Conservation (phyloP, 805 yeast genomes). For the Schwanniomyces polymorphus region DNA sequence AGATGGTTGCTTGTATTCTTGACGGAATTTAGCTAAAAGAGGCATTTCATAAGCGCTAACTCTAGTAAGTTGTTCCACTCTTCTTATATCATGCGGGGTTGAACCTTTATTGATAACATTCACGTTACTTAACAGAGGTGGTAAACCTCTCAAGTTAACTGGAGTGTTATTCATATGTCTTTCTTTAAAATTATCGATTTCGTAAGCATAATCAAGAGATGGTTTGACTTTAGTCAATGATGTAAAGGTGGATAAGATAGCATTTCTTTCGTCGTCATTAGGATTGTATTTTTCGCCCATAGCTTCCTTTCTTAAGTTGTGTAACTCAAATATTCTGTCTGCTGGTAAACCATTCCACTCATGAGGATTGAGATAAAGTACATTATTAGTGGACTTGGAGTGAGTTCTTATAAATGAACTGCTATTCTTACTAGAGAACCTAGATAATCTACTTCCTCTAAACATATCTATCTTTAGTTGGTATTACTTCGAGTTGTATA, state of each 20-base stretch:
- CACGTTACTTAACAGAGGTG: constrained; percentile 36
- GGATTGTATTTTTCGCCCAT: constrained; percentile 43
- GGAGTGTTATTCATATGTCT: constrained; percentile 43
- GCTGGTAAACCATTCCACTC: constrained; percentile 72
- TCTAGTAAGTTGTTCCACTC: constrained; percentile 72
- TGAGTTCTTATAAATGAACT: constrained; percentile 5
- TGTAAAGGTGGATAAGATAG: constrained; percentile 38
- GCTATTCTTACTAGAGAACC: background rate
- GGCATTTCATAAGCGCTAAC: constrained; percentile 94
- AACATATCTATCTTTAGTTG: background rate
- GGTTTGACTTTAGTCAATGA: constrained; percentile 32
- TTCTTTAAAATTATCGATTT: constrained; percentile 43
- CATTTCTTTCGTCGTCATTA: constrained; percentile 63
- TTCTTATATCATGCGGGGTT: constrained; percentile 57
- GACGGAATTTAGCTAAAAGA: constrained; percentile 70
- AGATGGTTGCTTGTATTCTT: constrained; percentile 57
- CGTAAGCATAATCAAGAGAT: constrained; percentile 38
- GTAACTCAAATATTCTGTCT: constrained; percentile 59
- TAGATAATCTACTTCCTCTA: background rate
- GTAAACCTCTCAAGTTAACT: constrained; percentile 32
- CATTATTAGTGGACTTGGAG: constrained; percentile 9
- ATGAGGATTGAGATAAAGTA: constrained; percentile 59
- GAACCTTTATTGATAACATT: constrained; percentile 34
- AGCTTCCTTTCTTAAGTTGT: constrained; percentile 54
- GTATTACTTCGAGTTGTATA: background rate